Base-by-base conservation (phyloP, 2,329 filamentous ascomycete genomes). In the Thelonectria blattea region DNA sequence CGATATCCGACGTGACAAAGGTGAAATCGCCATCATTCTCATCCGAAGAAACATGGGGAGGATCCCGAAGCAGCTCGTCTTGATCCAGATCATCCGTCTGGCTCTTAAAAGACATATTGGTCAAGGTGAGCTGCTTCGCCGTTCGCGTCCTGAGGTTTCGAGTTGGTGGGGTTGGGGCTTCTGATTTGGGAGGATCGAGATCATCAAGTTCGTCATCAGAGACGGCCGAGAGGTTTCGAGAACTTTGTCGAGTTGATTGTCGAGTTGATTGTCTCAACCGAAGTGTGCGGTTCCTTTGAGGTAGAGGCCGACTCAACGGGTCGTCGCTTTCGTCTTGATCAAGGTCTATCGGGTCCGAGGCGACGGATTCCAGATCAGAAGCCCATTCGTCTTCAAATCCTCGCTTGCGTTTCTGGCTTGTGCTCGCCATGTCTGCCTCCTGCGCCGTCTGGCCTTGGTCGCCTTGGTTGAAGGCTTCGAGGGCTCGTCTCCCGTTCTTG, bases 1-100 rank as follows among this genome's bases (percentile, higher is more conserved):
- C 57, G 14, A 80, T 56, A 48, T 80, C 78, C 3, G 79, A 80
- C 7, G 74, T 67, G 24, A 80, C 71, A 2, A 77, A 68, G 37
- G 67, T 54, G 34, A 77, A 76, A 34, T 75, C 72, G 10, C 68
- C 74, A 39, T 79, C 76, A 3, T 74, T 71, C 10, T 71, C 72
- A 11, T 74, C 74, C 5, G 68, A 65, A 4, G 70, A 75, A 11
- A 52, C 64, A 4, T 57, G 56, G 8, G 57, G 68, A n/a, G 61
- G 57, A 2, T 76, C 74, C 34, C 70, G 60, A 6, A 73, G 67
- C 14, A 78, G 58, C 60, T 78, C 76, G 46, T 78, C 75, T 7
- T 67, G 62, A n/a, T 73, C 72, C 47, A 64, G 66, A 39, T 70
- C 66, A 3, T 54, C 51, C 22, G 48, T 39, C 11, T 61, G 53